These are phyloP conservation scores for Pilobolus umbonatus DNA, from an alignment of 192 early-diverging fungal genomes.

Conservation along the genomic window DNA sequence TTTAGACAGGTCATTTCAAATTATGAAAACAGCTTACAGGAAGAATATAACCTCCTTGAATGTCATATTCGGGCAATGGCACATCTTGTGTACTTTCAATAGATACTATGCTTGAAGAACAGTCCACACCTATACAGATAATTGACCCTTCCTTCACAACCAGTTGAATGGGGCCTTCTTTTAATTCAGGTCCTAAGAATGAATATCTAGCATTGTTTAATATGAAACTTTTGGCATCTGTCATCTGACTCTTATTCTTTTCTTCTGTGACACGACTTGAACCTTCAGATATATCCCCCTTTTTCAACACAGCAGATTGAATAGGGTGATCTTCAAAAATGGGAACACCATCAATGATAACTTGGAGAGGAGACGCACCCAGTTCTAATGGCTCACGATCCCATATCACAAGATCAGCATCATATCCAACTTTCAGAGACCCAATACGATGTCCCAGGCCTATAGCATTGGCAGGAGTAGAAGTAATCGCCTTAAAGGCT, in stretches of 20 bases:
- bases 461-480: slow-evolving; percentile 64
- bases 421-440: slow-evolving; percentile 57
- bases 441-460: slow-evolving; percentile 69
- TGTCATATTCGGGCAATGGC: slow-evolving; percentile 39
- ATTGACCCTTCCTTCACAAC: slow-evolving; percentile 46
- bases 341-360: slow-evolving; percentile 69
- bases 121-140: slow-evolving; percentile 41
- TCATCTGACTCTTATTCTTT: too few species aligned
- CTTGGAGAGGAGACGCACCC: slow-evolving; percentile 68
- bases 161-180: slow-evolving; percentile 5
- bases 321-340: slow-evolving; percentile 43
- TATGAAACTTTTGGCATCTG: slow-evolving; percentile 2
- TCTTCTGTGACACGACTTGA: slow-evolving; percentile 6
- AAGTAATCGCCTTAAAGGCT: slow-evolving; percentile 63
- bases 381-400: slow-evolving; percentile 62
- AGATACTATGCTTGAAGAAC: slow-evolving; percentile 7
- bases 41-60: slow-evolving; percentile 54
- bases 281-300: slow-evolving; percentile 4
- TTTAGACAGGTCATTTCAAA: too few species aligned
- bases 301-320: slow-evolving; percentile 14
- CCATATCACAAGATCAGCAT: slow-evolving; percentile 83
- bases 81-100: not conserved
- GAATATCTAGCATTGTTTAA: slow-evolving; percentile 11
- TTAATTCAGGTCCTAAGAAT: not conserved
- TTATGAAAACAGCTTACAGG: too few species aligned